Base-by-base conservation (phyloP, 1,139 yeast species). In the Blastobotrys apis region DNA sequence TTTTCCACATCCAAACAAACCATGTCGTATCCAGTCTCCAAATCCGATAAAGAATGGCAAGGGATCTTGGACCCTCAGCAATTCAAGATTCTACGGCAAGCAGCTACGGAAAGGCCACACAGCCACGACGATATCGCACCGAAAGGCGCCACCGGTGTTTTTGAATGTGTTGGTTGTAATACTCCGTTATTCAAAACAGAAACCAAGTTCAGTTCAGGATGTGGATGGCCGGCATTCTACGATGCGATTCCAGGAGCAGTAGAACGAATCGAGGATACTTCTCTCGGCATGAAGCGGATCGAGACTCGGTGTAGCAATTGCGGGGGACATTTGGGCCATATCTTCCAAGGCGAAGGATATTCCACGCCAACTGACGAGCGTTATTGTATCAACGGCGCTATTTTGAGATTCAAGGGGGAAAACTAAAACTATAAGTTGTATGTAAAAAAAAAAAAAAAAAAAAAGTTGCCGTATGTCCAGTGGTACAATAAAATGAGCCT, bases 171-270 rank as follows among this genome's bases (percentile, higher is more conserved):
- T 0, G 97, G 82, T 9, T 92, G 98, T 63, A 74, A 72, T 40
- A 71, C 75, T 39, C 95, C 97, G 6, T 68, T 92, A 33, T 92
- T 92, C 65, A 74, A 75, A 51, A 81, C 95, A 29, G 71, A 74
- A 37, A 76, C 96, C 12, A 92, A 92, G 66, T 92, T 94, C 57
- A 80, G 82, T 48, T 78, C 95, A 17, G 88, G 87, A 45, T 92
- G 98, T 65, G 98, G 98, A 2, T 92, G 98, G 98, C 98, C 98
- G 0, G 88, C 97, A 0, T 92, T 92, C 65, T 90, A 81, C 62
- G 83, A 85, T 47, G 96, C 95, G 3, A 69, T 90, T 41, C 94
- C 95, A 0, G 90, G 88, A 0, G 73, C 95, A 1, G 72, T 92
- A 37, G 73, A 66, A 25, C 71, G 83, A 12, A 66, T 74, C 51